Base-by-base conservation (phyloP, 208 protist species). In the Crithidia acanthocephali region DNA sequence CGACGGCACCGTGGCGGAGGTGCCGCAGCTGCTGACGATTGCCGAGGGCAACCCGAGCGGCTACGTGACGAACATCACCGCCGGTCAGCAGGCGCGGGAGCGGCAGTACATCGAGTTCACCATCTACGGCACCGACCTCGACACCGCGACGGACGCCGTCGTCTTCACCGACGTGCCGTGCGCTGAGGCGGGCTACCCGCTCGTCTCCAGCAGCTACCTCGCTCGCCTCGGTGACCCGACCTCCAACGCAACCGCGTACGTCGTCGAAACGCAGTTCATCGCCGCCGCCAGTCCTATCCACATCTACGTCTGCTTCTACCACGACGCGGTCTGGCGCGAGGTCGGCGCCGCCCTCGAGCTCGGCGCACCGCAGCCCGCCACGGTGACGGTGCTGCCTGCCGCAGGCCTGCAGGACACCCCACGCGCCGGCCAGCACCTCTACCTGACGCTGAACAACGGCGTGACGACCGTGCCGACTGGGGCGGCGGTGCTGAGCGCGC, bases 81-180 rank as follows among this genome's bases (percentile, higher is more conserved):
- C 27, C 28, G 62, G 52, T 6, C 16, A 47, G 40, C 47, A 56
- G 37, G 72, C 64, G 55, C 80, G 71, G 45, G 59, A 80, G 76
- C 89, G 89, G 62, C 81, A 95, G 79, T 96, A 96, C 81, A 82
- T 94, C 45, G 64, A 69, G 35, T 83, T 95, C 63, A 83, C 72
- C 35, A 77, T 97, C 55, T 22, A 59, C 27, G 92, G 92, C 22
- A 73, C 51, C n/a, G 79, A 57, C 30, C 81, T 95, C 52, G 52
- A 80, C 59, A 58, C 67, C 15, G 51, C 42, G 7, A 55, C 32
- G 3, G 92, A 95, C 69, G 52, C 13, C 6, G 79, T 97, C 30
- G 88, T 81, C 30, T 94, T 97, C 78, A 89, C 81, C 22, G 78
- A 88, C n/a, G 73, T 63, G 35, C 68, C 81, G 18, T 97, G 92